Evolutionary conservation across 1,284 basidiomycete species (phyloP), one percentile per base, ranked within the genome.

Genomic region (Ganoderma resinaceum): DNA sequence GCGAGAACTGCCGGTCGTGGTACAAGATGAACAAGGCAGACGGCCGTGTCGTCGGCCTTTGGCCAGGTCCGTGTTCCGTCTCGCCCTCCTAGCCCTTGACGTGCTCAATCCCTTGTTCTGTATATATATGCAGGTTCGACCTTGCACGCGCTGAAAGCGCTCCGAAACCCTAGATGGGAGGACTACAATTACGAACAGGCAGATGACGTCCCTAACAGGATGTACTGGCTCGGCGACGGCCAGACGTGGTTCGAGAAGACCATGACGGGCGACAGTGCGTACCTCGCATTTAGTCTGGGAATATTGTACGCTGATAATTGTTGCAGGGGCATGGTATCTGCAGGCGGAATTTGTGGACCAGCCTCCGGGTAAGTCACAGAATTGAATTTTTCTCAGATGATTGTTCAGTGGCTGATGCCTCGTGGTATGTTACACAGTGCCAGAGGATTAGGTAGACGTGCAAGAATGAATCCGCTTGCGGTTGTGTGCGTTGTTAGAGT

Each of bases 221-320:
- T 89, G 73, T 82, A 86, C 74, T 91, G 88, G 86, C 79, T 90
- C 0, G 88, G 89, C 0, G 85, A 89, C 66, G 88, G 89, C 16
- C 82, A 80, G 68, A 86, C 85, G 18, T 77, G 79, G 55, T 80
- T 82, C 33, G 85, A 86, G 75, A 83, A 81, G 70, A 78, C 77
- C 23, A 75, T 80, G 70, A 78, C 76, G 1, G 82, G 81, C 33
- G 86, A 89, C 72, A 81, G 88, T 89, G 71, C 76, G 87, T 80
- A 9, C 31, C 14, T 52, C 33, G 11, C 23, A 4, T 11, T 7
- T 23, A 52, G 16, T 8, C 26, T 40, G 16, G 35, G 23, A n/a
- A 58, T 5, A 18, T 12, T 40, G 46, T 18, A 8, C 37, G 62
- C 64, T 59, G 16, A 49, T 59, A 18, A 35, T 59, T 49, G 1